Evolutionary conservation across 208 protist genomes (phyloP).

Genomic region (Leishmania gerbilli): DNA sequence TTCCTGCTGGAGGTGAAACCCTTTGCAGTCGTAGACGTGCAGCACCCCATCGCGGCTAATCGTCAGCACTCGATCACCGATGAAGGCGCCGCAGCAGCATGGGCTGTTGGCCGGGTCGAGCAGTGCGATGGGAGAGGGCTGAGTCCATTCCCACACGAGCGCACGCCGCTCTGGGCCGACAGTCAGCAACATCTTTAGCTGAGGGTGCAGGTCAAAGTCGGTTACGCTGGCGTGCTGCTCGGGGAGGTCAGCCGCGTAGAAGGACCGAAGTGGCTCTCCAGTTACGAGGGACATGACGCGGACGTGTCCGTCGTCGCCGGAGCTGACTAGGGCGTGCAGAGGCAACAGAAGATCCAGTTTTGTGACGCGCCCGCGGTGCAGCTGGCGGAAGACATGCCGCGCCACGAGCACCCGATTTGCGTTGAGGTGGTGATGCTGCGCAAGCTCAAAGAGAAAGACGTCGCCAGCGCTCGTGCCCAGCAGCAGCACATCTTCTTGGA

Average conservation of each 20-base stretch:
- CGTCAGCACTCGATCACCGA: slow-evolving; percentile 64
- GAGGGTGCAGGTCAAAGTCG: slow-evolving; percentile 61
- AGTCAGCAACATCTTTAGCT: slow-evolving; percentile 72
- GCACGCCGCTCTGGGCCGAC: slow-evolving; percentile 73
- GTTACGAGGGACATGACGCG: slow-evolving; percentile 68
- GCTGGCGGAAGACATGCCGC: slow-evolving; percentile 26
- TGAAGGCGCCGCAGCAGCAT: slow-evolving; percentile 57
- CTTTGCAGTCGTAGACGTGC: slow-evolving; percentile 69
- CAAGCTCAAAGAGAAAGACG: slow-evolving; percentile 62
- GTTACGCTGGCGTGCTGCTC: slow-evolving; percentile 59
- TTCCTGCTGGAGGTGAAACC: slow-evolving; percentile 64
- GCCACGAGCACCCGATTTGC: slow-evolving; percentile 40
- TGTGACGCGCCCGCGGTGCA: slow-evolving; percentile 55
- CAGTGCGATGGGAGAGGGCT: slow-evolving; percentile 56
- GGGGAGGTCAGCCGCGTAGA: slow-evolving; percentile 32
- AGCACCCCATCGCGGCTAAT: slow-evolving; percentile 57
- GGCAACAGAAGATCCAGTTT: slow-evolving; percentile 72
- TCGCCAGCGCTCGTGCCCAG: slow-evolving; percentile 66
- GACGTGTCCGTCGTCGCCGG: slow-evolving; percentile 69
- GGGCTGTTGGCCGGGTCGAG: slow-evolving; percentile 73
- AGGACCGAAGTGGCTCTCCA: slow-evolving; percentile 46
- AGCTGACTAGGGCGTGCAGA: slow-evolving; percentile 61
- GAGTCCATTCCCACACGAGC: slow-evolving; percentile 81
- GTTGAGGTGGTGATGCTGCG: slow-evolving; percentile 40
- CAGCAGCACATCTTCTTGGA: slow-evolving; percentile 74